Conservation (phyloP, 192 early-diverging fungal genomes). For the Podila verticillata region DNA sequence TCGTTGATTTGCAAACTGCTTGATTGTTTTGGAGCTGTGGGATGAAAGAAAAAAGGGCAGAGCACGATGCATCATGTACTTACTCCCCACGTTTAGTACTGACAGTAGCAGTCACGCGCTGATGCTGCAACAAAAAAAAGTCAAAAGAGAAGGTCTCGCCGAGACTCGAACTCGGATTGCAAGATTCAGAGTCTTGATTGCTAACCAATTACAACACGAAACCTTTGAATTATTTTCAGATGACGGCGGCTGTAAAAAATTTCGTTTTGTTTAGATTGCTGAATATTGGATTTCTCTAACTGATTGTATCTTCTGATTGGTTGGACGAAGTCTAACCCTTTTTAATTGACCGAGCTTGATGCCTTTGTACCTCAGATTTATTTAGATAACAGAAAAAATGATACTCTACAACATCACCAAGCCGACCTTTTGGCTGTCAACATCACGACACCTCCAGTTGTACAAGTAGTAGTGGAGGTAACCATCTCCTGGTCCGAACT, state of each 20-base stretch:
- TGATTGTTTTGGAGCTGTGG: too few species aligned
- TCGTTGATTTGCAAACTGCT: neutral
- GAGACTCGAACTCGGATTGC: constrained; percentile 28
- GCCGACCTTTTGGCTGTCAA: constrained; percentile 78
- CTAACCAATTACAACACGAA: constrained; percentile 38
- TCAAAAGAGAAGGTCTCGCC: constrained; percentile 18
- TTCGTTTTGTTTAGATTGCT: too few species aligned
- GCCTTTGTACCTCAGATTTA: too few species aligned
- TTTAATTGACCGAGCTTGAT: too few species aligned
- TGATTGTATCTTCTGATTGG: too few species aligned
- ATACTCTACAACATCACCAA: constrained; percentile 88
- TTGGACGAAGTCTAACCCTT: too few species aligned
- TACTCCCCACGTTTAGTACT: neutral
- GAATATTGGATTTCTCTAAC: too few species aligned
- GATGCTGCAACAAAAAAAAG: neutral
- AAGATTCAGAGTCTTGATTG: constrained; percentile 37
- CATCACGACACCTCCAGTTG: constrained; percentile 87
- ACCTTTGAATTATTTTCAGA: neutral
- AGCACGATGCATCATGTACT: too few species aligned
- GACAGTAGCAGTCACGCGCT: neutral
- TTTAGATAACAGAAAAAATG: neutral
- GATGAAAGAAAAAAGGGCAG: too few species aligned
- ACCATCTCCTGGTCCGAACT: constrained; percentile 95
- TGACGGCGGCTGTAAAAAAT: too few species aligned
- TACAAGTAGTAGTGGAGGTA: constrained; percentile 96